These are phyloP conservation scores for Pezicula neosporulosa DNA, from an alignment of 2,329 filamentous ascomycete genomes.

Conservation along the genomic window DNA sequence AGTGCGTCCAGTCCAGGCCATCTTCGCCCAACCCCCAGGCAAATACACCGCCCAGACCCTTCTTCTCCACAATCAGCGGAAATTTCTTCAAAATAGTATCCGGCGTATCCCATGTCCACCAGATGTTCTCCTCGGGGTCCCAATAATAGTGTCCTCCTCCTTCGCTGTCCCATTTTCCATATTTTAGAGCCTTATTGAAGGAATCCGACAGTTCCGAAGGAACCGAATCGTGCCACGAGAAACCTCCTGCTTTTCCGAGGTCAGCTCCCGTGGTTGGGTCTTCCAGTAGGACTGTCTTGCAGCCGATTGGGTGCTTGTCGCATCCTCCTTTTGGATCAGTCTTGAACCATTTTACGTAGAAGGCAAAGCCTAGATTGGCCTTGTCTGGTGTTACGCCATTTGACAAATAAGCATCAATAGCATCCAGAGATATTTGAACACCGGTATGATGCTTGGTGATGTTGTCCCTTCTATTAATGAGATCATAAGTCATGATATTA, in stretches of 20 bases:
- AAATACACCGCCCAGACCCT: constrained; percentile 66
- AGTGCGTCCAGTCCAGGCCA: constrained; percentile 37
- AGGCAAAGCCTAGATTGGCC: constrained; percentile 63
- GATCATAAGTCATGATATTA: constrained; percentile 69
- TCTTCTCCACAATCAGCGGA: constrained; percentile 49
- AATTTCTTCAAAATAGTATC: constrained; percentile 61
- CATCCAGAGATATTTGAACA: constrained; percentile 49
- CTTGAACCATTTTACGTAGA: constrained; percentile 63
- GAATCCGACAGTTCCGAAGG: constrained; percentile 51
- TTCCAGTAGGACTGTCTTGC: constrained; percentile 53
- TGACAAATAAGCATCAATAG: constrained; percentile 56
- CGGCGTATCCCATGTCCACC: constrained; percentile 73
- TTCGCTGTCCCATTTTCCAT: constrained; percentile 52
- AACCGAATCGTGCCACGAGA: constrained; percentile 56
- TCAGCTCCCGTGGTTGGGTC: constrained; percentile 54
- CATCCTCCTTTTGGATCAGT: constrained; percentile 39
- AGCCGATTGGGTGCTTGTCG: constrained; percentile 42
- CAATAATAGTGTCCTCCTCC: constrained; percentile 67
- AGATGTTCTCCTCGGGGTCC: constrained; percentile 54
- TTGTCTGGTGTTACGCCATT: constrained; percentile 48
- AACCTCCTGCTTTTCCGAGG: constrained; percentile 52
- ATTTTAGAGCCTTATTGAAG: constrained; percentile 50
- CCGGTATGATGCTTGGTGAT: constrained; percentile 63
- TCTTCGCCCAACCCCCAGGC: constrained; percentile 75
- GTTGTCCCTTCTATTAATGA: constrained; percentile 66